Base-by-base conservation (phyloP, 345 rosid genomes). In the Boechera retrofracta region DNA sequence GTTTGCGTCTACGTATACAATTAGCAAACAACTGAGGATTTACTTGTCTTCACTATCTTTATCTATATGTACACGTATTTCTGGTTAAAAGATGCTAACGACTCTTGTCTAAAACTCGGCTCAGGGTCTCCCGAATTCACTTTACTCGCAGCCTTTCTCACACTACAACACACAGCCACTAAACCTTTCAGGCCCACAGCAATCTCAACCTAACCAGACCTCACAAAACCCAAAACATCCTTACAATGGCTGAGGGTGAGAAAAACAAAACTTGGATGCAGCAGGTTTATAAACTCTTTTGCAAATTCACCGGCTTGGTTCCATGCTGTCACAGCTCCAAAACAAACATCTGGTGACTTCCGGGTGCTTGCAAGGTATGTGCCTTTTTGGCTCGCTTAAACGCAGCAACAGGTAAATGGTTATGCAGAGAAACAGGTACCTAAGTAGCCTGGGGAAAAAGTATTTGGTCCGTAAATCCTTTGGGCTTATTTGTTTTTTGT, bases 111-210 rank as follows among this genome's bases (percentile, higher is more conserved):
- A 36, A 42, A 35, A 38, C 44, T 51, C 28, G 35, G 12, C 16
- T 38, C 91, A 96, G 98, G 98, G 97, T 11, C 77, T 91, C 82
- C 88, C 92, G 85, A 90, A 87, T 78, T 91, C 98, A 63, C 96
- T 93, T 49, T 96, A 96, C 83, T 92, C 97, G 61, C 99, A 93
- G 84, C 95, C 97, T 44, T 96, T 91, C 59, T 72, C 89, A 44
- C 98, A 87, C 72, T 92, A 91, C 88, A 89, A 86, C 84, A 82
- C 89, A 15, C 96, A 86, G 82, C 97, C 95, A 15, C 75, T 81
- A 63, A 92, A 89, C 75, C 73, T 89, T 78, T 94, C 88, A 64
- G 80, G 87, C 60, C 76, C 91, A 26, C 94, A 87, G 51, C 91
- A 84, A 67, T 81, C 96, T 48, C 97, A 84, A 79, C 97, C 83